A percentile compares a stretch with the other conserved stretches of the same genome.
Evolutionary conservation across 139 green algal genomes (phyloP).

Genomic region (Chlamydomonas sphaeroides): DNA sequence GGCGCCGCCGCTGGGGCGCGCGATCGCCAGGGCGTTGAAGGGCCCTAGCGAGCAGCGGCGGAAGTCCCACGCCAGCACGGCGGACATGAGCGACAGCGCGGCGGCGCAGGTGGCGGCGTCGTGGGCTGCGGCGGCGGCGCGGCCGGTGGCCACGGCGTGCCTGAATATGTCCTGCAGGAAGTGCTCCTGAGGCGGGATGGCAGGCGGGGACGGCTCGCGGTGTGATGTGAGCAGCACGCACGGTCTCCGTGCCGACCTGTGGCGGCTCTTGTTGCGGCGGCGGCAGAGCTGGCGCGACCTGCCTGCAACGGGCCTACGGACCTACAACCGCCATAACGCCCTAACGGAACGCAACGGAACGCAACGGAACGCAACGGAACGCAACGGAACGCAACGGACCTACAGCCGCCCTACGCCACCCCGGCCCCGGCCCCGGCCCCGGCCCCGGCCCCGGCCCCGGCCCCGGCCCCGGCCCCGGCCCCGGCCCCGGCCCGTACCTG

Average conservation of each 20-base stretch:
- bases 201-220: no score
- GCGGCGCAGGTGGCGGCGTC: constrained; percentile 69
- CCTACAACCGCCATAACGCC: no score
- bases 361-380: no score
- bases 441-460: not conserved
- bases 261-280: no score
- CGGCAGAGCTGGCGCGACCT: no score
- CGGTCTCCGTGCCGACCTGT: no score
- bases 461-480: constrained; percentile 28
- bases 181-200: constrained; percentile 45
- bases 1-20: not conserved
- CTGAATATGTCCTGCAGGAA: constrained; percentile 77
- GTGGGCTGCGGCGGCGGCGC: constrained; percentile 53
- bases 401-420: not conserved
- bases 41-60: not conserved
- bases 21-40: not conserved
- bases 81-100: constrained; percentile 72
- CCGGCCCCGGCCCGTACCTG: constrained; percentile 38
- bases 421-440: no score
- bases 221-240: no score
- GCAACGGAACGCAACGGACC: no score
- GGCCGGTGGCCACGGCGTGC: constrained; percentile 61
- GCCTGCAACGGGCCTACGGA: no score
- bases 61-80: constrained; percentile 85
- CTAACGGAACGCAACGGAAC: no score